Evolutionary conservation across 345 rosid species (phyloP), one percentile per base, ranked within the genome.

Genomic region (Toxicodendron radicans): DNA sequence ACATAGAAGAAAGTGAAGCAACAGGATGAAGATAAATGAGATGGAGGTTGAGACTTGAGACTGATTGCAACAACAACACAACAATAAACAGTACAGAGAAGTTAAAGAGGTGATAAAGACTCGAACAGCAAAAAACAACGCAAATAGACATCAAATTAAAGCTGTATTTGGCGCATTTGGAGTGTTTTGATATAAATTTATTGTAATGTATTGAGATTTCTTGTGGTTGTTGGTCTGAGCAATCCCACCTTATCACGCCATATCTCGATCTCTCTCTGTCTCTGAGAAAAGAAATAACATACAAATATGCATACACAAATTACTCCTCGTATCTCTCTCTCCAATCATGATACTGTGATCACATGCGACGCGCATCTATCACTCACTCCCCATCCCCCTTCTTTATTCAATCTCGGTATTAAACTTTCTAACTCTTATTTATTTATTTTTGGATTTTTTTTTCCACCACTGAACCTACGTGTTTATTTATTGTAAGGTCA

Each of bases 201-300:
- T 48, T 48, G 12, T 8, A 9, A 9, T 46, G 11, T 7, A 10
- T 48, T 43, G 75, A 38, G 76, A 72, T 78, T 73, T 54, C 71
- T 75, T 73, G 72, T 12, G 60, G 48, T 45, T 54, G 41, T 45
- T 72, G 64, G 68, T 14, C 72, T 73, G 71, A 70, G 73, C 76
- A 79, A 68, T 62, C 71, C 79, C 82, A 75, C 32, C 73, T 75
- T 68, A 75, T 81, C 81, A 81, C 83, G 78, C 83, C 78, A 84
- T 51, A 51, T 46, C 21, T 21, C 17, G 6, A 11, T 64, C 6
- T 11, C 68, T 33, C 64, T 61, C 73, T 57, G 70, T 53, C 68
- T 68, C 58, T 63, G 54, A 35, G 14, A 51, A 52, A 77, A 17
- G 12, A n/a, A 7, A 53, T 1, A 7, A 38, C 43, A 24, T 27